Evolutionary conservation across 306 rosid species (phyloP).

Genomic region (Trifolium pratense): DNA sequence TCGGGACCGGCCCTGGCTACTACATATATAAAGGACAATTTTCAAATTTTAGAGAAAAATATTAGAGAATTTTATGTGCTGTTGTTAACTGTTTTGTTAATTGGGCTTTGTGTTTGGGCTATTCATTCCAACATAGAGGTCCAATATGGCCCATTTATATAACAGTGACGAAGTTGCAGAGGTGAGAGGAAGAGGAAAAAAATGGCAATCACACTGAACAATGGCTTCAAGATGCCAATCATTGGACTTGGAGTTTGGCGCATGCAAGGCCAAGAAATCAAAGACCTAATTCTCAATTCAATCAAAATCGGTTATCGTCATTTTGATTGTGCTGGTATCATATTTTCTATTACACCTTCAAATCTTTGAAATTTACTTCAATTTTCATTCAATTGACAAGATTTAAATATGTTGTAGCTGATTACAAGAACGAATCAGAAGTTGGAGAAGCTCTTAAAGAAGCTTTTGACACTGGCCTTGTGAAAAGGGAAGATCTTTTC

Average conservation of each 20-base stretch:
- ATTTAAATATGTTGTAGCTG: constrained; percentile 61
- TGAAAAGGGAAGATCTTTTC: constrained; percentile 89
- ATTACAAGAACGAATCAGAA: constrained; percentile 76
- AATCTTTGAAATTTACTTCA: background rate
- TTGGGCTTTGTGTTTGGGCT: no score
- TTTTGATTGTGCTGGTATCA: constrained; percentile 89
- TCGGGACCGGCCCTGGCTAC: no score
- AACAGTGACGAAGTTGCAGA: background rate
- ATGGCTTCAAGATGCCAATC: constrained; percentile 80
- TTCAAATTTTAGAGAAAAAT: no score
- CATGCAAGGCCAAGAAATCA: constrained; percentile 66
- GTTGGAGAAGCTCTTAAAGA: constrained; percentile 85
- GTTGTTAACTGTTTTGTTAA: no score
- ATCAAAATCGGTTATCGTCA: constrained; percentile 87
- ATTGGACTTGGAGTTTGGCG: constrained; percentile 90
- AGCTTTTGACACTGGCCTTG: constrained; percentile 70
- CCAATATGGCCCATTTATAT: no score
- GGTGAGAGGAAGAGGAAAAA: background rate
- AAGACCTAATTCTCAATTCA: constrained; percentile 70
- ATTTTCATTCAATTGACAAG: background rate
- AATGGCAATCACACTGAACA: constrained; percentile 72
- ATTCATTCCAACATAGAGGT: no score
- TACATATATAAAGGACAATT: no score
- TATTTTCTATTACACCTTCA: background rate
- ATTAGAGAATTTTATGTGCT: no score